Evolutionary conservation across 106 monocot genomes (phyloP).

Genomic region (Platanthera zijinensis): DNA sequence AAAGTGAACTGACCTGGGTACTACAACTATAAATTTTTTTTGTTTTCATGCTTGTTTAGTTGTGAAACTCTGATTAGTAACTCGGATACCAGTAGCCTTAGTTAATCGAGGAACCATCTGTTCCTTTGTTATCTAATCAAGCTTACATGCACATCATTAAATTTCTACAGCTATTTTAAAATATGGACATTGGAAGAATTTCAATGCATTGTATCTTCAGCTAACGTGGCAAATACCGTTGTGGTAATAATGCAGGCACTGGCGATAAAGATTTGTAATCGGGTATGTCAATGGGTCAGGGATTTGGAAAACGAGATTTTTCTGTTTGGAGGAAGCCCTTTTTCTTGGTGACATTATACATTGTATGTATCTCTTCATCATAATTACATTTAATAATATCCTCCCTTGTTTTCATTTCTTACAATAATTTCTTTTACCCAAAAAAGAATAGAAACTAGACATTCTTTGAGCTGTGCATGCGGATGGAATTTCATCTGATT

Average conservation of each 20-base stretch:
- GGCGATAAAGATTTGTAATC: slow-evolving; percentile 27
- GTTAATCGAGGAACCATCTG: no score
- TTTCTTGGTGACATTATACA: slow-evolving; percentile 20
- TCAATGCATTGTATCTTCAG: not conserved
- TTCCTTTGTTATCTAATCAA: no score
- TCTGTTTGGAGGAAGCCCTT: slow-evolving; percentile 25
- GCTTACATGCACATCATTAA: no score
- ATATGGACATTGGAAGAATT: not conserved
- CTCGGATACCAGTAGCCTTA: no score
- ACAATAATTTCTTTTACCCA: not conserved
- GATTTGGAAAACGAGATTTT: slow-evolving; percentile 32
- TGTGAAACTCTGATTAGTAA: no score
- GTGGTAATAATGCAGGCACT: slow-evolving; percentile 16
- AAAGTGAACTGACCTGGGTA: no score
- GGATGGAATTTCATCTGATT: not conserved
- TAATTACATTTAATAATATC: not conserved
- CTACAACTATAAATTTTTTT: no score
- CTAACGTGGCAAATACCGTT: not conserved
- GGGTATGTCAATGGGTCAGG: slow-evolving; percentile 29
- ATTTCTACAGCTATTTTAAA: not conserved
- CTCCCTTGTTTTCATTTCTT: not conserved
- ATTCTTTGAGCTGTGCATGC: not conserved
- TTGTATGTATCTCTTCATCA: not conserved
- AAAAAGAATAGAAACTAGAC: not conserved
- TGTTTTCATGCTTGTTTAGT: no score